phyloP scores from a whole-genome alignment of 495 filamentous ascomycete species.

The Coniosporium apollinis region DNA sequence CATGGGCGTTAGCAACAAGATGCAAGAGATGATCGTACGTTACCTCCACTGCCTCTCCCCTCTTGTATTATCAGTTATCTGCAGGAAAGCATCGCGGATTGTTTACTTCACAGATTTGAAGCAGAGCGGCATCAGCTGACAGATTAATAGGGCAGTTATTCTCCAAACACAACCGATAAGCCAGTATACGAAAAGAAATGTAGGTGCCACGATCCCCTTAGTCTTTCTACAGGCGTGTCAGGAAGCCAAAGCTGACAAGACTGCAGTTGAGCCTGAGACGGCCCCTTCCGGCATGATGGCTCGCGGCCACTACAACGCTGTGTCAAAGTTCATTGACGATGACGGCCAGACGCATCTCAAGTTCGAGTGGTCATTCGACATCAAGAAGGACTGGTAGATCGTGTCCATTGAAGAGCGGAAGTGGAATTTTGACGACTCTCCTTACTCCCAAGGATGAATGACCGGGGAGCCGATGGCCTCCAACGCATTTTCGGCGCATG shows the following conservation, averaged over 20 bases:
- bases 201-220: constrained; percentile 31
- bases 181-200: constrained; percentile 78
- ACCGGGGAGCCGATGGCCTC: no score
- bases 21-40: constrained; percentile 89
- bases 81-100: no score
- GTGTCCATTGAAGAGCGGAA: neutral
- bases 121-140: constrained; percentile 7
- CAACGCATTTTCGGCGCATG: no score
- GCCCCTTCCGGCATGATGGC: constrained; percentile 79
- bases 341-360: constrained; percentile 69
- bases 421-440: neutral
- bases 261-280: constrained; percentile 66
- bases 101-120: neutral
- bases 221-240: no score
- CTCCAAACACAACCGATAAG: constrained; percentile 72
- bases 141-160: constrained; percentile 53
- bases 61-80: no score
- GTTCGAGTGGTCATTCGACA: constrained; percentile 91
- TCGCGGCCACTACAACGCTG: constrained; percentile 71
- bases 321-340: constrained; percentile 81
- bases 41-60: neutral
- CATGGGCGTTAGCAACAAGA: constrained; percentile 70
- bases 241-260: no score
- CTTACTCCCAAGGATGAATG: no score
- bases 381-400: constrained; percentile 85